Evolutionary conservation across 371 early-diverging fungal species (phyloP), one percentile per base, ranked within the genome.

Genomic region (Dichotomocladium elegans): DNA sequence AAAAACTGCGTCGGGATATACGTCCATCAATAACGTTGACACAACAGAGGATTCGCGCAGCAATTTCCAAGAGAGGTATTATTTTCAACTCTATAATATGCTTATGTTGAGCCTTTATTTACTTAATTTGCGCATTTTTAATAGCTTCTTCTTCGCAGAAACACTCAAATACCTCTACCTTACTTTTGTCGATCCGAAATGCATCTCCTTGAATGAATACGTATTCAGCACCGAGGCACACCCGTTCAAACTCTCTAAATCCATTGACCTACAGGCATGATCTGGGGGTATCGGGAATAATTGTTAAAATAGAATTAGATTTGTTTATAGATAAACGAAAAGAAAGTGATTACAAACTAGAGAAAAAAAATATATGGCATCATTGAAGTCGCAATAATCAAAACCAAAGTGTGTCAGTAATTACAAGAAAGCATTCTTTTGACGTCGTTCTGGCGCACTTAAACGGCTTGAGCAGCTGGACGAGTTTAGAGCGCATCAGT

Each of bases 131-230:
- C 9, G 2, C 4, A 24, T 22, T 4, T 7, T 21, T 59, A 87
- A 37, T 37, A 37, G 87, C 26, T 92, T 91, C 64, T 92, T 93
- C 61, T 57, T 93, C 52, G 90, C 88, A 0, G 93, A 95, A 57
- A 93, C 94, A 1, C 73, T 95, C 41, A 95, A 95, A 66, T 95
- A 95, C 57, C 74, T 93, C 21, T 95, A 91, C 67, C 70, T 93
- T 49, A 74, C 91, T 21, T 94, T 95, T 62, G 67, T 71, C 14
- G 79, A 83, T 24, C 33, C 31, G 17, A 10, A 54, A 10, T 50
- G 52, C 29, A 62, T 88, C 4, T 81, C 90, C 3, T 66, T 94
- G 53, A 81, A 89, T 55, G 68, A 92, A 41, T 92, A 77, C 33
- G 58, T 57, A 1, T 57, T 51, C 42, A 46, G 41, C 22, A 57